These are phyloP conservation scores for Passalora sequoiae DNA, from an alignment of 2,329 filamentous ascomycete genomes.

Conservation along the genomic window DNA sequence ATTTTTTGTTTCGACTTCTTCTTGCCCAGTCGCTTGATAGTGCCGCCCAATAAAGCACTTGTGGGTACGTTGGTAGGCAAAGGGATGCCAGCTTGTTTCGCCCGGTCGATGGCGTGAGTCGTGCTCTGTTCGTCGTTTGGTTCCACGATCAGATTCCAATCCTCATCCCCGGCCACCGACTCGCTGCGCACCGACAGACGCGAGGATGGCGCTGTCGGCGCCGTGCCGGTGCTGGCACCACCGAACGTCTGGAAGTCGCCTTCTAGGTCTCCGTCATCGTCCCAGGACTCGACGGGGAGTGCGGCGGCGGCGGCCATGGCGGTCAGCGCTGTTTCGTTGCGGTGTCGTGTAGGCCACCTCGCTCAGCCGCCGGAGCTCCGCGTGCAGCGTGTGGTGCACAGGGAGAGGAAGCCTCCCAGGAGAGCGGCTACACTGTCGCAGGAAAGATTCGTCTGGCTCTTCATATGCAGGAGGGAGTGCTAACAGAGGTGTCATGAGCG, in stretches of 20 bases:
- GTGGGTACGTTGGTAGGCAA: conserved; percentile 80
- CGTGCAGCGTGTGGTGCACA: conserved; percentile 1
- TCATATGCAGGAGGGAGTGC: too few species aligned
- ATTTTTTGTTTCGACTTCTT: conserved; percentile 42
- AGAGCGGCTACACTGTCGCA: not conserved
- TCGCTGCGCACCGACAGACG: conserved; percentile 77
- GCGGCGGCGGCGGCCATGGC: conserved; percentile 8
- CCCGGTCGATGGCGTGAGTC: conserved; percentile 78
- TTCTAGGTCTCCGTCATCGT: conserved; percentile 48
- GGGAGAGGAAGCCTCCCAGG: not conserved
- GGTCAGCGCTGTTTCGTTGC: conserved; percentile 2
- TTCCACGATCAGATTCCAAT: conserved; percentile 79
- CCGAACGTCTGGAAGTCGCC: conserved; percentile 55
- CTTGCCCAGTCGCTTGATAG: conserved; percentile 80
- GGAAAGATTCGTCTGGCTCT: not conserved
- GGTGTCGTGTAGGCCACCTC: too few species aligned
- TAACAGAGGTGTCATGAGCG: too few species aligned
- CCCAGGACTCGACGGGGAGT: conserved; percentile 68
- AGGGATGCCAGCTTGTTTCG: conserved; percentile 84
- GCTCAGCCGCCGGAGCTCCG: too few species aligned
- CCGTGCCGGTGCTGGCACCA: conserved; percentile 59
- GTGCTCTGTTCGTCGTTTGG: conserved; percentile 81
- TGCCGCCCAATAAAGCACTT: conserved; percentile 84
- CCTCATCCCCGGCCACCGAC: conserved; percentile 65
- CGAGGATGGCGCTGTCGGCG: conserved; percentile 69